Percentiles rank a stretch among this genome's conserved stretches.
These are phyloP conservation scores for Elsinoe ampelina DNA, from an alignment of 2,329 filamentous ascomycete genomes.

Conservation along the genomic window DNA sequence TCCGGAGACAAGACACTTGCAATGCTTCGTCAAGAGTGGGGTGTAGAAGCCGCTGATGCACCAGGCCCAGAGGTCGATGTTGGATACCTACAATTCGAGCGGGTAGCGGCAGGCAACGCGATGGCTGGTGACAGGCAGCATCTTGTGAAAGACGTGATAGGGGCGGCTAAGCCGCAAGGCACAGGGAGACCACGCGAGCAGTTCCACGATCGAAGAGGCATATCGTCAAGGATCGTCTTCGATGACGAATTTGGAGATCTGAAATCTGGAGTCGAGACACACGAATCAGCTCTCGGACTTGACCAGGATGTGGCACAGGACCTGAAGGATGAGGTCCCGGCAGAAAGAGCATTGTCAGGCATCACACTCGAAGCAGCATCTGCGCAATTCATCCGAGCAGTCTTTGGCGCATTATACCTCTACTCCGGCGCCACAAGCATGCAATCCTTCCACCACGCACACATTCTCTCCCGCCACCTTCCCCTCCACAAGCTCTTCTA, in stretches of 20 bases:
- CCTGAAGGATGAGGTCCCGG: conserved; percentile 12
- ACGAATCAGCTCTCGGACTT: neutral
- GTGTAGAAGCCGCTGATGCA: conserved; percentile 75
- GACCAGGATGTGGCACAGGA: neutral
- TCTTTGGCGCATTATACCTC: conserved; percentile 76
- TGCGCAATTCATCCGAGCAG: conserved; percentile 69
- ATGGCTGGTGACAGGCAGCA: conserved; percentile 25
- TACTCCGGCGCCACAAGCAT: conserved; percentile 71
- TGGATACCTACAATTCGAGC: conserved; percentile 72
- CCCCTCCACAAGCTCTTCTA: conserved; percentile 63
- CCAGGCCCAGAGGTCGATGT: conserved; percentile 89
- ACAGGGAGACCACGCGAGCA: conserved; percentile 39
- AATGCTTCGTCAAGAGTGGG: conserved; percentile 74
- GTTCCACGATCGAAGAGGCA: conserved; percentile 54
- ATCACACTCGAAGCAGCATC: conserved; percentile 51
- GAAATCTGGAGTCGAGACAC: conserved; percentile 24
- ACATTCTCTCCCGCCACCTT: conserved; percentile 53
- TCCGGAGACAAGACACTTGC: conserved; percentile 65
- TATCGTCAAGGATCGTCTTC: conserved; percentile 68
- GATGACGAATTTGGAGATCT: conserved; percentile 77
- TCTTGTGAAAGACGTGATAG: conserved; percentile 28
- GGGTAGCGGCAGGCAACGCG: conserved; percentile 35
- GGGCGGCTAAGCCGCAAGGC: conserved; percentile 16
- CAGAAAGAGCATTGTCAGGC: neutral
- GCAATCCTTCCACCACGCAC: conserved; percentile 72